Evolutionary conservation across 805 yeast genomes (phyloP).

Genomic region (Candida boidinii): DNA sequence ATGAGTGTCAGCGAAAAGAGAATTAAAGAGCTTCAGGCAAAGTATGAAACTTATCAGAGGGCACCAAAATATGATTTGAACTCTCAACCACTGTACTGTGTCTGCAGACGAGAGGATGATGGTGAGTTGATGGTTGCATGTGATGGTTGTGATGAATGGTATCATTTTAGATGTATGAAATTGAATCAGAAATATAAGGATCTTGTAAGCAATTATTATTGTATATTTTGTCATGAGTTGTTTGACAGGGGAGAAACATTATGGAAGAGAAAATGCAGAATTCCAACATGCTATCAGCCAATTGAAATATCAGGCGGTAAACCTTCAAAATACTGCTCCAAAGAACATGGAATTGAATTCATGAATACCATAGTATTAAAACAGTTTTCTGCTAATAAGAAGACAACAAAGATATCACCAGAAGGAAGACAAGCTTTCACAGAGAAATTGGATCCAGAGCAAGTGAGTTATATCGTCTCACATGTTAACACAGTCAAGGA

Average conservation of each 20-base stretch:
- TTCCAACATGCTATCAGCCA: constrained; percentile 48
- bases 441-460: constrained; percentile 5
- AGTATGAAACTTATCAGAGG: constrained; percentile 18
- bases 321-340: constrained; percentile 64
- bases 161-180: constrained; percentile 71
- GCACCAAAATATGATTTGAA: constrained; percentile 34
- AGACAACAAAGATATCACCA: too few species aligned
- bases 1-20: too few species aligned
- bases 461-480: too few species aligned
- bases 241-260: constrained; percentile 41
- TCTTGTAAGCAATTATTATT: constrained; percentile 56
- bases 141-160: constrained; percentile 95
- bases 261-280: constrained; percentile 75
- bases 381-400: constrained; percentile 8
- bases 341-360: constrained; percentile 56
- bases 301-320: constrained; percentile 21
- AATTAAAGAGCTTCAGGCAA: constrained; percentile 15
- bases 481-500: constrained; percentile 7
- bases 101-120: constrained; percentile 69
- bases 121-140: constrained; percentile 90
- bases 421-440: too few species aligned
- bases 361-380: constrained; percentile 23
- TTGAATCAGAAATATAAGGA: constrained; percentile 41
- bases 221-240: constrained; percentile 57
- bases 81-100: constrained; percentile 64